A percentile compares a stretch with the other conserved stretches of the same genome.
Evolutionary conservation across 331 rosid genomes (phyloP).

Genomic region (Malus hybrid): DNA sequence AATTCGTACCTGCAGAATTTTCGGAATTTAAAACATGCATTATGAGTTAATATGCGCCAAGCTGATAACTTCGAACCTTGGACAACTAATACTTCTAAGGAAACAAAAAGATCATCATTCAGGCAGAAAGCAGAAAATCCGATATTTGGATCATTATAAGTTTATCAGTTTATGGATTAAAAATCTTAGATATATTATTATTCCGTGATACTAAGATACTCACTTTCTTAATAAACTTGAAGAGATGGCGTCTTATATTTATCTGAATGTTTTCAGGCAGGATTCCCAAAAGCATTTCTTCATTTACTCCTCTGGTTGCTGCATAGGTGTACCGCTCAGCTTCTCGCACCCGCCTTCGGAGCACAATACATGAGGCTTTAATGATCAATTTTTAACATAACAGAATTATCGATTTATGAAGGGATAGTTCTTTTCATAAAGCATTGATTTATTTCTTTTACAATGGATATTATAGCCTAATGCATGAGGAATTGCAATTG

Average conservation of each 20-base stretch:
- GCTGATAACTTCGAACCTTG: background rate
- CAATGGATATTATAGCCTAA: background rate
- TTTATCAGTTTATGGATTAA: background rate
- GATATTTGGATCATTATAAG: background rate
- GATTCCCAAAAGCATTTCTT: conserved; percentile 58
- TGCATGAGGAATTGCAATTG: background rate
- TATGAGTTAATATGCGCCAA: background rate
- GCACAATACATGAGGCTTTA: background rate
- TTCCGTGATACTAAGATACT: too few species aligned
- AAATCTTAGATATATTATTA: background rate
- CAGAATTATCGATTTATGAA: background rate
- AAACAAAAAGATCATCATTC: background rate
- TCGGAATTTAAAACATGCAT: conserved; percentile 2
- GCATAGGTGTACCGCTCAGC: conserved; percentile 79
- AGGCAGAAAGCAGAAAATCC: background rate
- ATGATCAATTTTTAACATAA: background rate
- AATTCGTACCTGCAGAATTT: conserved; percentile 58
- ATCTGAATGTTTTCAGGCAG: conserved; percentile 83
- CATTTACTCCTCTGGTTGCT: conserved; percentile 85
- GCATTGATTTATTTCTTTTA: background rate
- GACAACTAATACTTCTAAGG: background rate
- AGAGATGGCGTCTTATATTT: conserved; percentile 47
- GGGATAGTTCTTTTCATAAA: background rate
- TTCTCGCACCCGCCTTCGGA: conserved; percentile 51
- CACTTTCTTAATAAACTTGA: too few species aligned